A percentile compares a stretch with the other conserved stretches of the same genome.
These are phyloP conservation scores for Blyttiomyces sp. DNA, from an alignment of 371 early-diverging fungal species.

Conservation along the genomic window DNA sequence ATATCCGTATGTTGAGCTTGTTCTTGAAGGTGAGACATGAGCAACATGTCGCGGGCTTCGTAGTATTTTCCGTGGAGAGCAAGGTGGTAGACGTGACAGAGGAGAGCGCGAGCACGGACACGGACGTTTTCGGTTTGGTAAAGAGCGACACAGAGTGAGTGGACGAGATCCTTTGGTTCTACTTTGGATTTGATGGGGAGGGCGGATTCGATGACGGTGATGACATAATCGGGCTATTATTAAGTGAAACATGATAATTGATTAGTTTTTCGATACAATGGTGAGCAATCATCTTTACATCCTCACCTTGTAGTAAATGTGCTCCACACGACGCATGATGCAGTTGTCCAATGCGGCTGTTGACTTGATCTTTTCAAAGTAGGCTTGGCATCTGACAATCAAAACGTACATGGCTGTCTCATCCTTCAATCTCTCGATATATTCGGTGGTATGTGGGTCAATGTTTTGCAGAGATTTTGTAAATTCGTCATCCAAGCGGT, in stretches of 20 bases:
- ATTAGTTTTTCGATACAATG: too few relatives aligned
- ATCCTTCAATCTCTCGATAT: constrained; percentile 90
- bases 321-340: constrained; percentile 87
- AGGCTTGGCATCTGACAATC: constrained; percentile 82
- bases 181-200: constrained; percentile 16
- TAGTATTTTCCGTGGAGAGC: constrained; percentile 93
- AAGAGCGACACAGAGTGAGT: constrained; percentile 77
- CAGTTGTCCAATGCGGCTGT: constrained; percentile 56
- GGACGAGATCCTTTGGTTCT: constrained; percentile 62
- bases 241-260: too few relatives aligned
- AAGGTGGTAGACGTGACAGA: constrained; percentile 94
- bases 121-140: constrained; percentile 84
- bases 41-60: constrained; percentile 90
- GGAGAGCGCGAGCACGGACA: constrained; percentile 90
- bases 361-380: constrained; percentile 57
- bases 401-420: constrained; percentile 83
- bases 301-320: constrained; percentile 84
- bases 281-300: not conserved
- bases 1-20: constrained; percentile 86
- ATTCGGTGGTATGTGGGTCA: constrained; percentile 95
- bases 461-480: constrained; percentile 89
- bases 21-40: constrained; percentile 97
- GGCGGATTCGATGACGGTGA: constrained; percentile 46
- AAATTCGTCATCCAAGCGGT: constrained; percentile 96
- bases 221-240: constrained; percentile 58